A percentile compares a stretch with the other conserved stretches of the same genome.
phyloP scores from a whole-genome alignment of 2,329 filamentous ascomycete species.

The Leptodontidium sp. region DNA sequence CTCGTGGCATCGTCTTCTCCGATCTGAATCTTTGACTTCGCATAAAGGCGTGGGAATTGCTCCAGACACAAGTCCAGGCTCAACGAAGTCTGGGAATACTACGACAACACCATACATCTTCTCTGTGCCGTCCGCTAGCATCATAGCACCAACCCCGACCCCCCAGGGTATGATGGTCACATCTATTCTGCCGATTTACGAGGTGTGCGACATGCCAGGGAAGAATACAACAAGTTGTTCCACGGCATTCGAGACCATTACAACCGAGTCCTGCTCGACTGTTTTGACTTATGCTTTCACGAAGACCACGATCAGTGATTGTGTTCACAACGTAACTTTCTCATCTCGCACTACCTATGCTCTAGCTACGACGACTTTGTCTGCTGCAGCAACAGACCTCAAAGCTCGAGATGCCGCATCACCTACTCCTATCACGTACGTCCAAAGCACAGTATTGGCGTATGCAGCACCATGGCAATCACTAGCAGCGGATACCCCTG shows the following conservation, averaged over 20 bases:
- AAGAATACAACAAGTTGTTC: constrained; percentile 34
- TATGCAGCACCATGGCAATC: constrained; percentile 43
- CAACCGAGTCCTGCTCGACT: constrained; percentile 37
- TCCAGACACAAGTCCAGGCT: neutral
- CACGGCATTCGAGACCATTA: constrained; percentile 31
- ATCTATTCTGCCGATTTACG: constrained; percentile 35
- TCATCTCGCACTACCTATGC: constrained; percentile 39
- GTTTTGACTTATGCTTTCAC: constrained; percentile 40
- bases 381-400: constrained; percentile 5
- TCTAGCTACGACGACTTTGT: constrained; percentile 30
- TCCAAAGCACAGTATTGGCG: constrained; percentile 39
- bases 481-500: constrained; percentile 35
- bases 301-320: constrained; percentile 38
- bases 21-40: constrained; percentile 1
- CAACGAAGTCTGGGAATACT: neutral
- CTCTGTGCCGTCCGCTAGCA: constrained; percentile 23
- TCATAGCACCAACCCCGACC: constrained; percentile 25
- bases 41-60: constrained; percentile 13
- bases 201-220: constrained; percentile 36
- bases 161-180: constrained; percentile 37
- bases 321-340: constrained; percentile 41
- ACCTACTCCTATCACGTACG: constrained; percentile 28
- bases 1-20: constrained; percentile 1
- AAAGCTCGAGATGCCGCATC: neutral
- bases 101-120: constrained; percentile 27